A percentile compares a stretch with the other conserved stretches of the same genome.
Evolutionary conservation across 805 yeast genomes (phyloP).

Genomic region (Nakazawaea holstii): DNA sequence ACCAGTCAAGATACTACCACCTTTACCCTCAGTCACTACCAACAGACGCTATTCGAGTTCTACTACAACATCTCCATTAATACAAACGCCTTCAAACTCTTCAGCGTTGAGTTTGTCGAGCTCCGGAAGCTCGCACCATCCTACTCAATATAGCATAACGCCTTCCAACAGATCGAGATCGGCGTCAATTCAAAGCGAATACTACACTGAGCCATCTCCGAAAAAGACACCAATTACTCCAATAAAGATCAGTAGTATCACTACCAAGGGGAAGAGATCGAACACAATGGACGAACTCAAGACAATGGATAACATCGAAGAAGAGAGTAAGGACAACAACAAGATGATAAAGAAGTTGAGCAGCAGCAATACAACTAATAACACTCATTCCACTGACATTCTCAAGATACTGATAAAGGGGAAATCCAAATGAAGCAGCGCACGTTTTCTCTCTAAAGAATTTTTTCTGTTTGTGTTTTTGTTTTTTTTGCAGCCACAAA

Average conservation of each 20-base stretch:
- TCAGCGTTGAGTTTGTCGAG: constrained; percentile 4
- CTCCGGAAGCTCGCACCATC: not conserved
- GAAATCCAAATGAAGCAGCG: not conserved
- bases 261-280: not conserved
- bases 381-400: not conserved
- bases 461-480: not conserved
- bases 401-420: constrained; percentile 6
- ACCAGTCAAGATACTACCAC: constrained; percentile 21
- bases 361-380: not conserved
- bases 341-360: constrained; percentile 1
- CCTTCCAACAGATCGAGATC: not conserved
- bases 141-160: not conserved
- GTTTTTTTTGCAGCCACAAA: not conserved
- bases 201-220: not conserved
- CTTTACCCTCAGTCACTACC: constrained; percentile 28
- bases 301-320: constrained; percentile 1
- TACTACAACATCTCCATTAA: constrained; percentile 16
- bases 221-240: not conserved
- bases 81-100: not conserved
- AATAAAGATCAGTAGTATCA: not conserved
- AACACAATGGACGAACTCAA: not conserved
- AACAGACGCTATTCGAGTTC: constrained; percentile 20
- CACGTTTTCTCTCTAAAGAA: not conserved
- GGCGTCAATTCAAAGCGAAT: not conserved
- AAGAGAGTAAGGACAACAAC: not conserved